These are phyloP conservation scores for Colletotrichum godetiae DNA, from an alignment of 2,329 filamentous ascomycete species.

Conservation along the genomic window DNA sequence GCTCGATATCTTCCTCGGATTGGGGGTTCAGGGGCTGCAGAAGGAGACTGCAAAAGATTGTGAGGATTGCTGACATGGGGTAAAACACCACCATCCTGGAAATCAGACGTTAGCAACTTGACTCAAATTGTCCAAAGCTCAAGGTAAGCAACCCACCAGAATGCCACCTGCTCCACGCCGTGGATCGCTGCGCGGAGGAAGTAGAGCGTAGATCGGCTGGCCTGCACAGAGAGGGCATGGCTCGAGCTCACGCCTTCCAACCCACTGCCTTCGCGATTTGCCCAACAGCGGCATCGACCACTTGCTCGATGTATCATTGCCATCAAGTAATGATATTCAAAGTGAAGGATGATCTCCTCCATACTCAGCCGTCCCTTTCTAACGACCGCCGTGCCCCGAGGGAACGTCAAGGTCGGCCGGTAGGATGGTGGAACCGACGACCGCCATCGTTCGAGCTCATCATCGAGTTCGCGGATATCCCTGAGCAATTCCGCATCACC, in stretches of 20 bases:
- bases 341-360: constrained; percentile 58
- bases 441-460: constrained; percentile 67
- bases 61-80: constrained; percentile 64
- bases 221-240: constrained; percentile 63
- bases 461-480: constrained; percentile 66
- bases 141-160: constrained; percentile 54
- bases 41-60: constrained; percentile 66
- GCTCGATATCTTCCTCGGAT: constrained; percentile 56
- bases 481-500: constrained; percentile 65
- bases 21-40: constrained; percentile 56
- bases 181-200: constrained; percentile 57
- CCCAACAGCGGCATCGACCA: constrained; percentile 59
- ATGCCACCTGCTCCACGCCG: constrained; percentile 57
- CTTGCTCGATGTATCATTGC: constrained; percentile 67
- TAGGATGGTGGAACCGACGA: constrained; percentile 56
- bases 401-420: constrained; percentile 60
- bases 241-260: constrained; percentile 60
- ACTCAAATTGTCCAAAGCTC: too few relatives aligned
- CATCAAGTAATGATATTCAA: constrained; percentile 68
- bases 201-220: constrained; percentile 64
- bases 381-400: constrained; percentile 40
- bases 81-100: constrained; percentile 67
- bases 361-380: constrained; percentile 51
- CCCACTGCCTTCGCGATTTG: constrained; percentile 38
- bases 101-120: not conserved